phyloP scores from a whole-genome alignment of 441 rosid species.

The Metrosideros polymorpha region DNA sequence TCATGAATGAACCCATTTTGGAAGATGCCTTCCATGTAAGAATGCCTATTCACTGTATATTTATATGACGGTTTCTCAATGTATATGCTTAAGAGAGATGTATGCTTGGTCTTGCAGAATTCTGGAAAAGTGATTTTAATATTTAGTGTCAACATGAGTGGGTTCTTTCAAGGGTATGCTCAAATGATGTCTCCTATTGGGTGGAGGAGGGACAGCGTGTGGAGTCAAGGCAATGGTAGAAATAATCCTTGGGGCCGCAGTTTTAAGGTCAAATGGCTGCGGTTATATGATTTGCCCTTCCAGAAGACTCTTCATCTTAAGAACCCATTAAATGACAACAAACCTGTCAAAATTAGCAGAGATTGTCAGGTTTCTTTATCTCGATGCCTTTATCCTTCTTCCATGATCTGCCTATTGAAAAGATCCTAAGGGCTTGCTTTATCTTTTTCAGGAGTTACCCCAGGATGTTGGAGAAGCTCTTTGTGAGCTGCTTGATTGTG shows the following conservation, averaged over 20 bases:
- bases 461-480: constrained; percentile 90
- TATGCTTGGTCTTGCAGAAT: constrained; percentile 54
- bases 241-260: constrained; percentile 92
- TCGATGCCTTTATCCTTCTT: not conserved
- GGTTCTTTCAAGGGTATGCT: constrained; percentile 99
- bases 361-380: constrained; percentile 72
- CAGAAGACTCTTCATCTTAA: constrained; percentile 93
- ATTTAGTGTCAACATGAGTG: constrained; percentile 98
- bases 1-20: constrained; percentile 93
- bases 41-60: constrained; percentile 3
- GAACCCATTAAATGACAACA: constrained; percentile 87
- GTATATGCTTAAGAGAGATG: constrained; percentile 18
- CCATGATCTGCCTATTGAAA: not conserved
- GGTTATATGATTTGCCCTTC: constrained; percentile 77
- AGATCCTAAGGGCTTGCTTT: not conserved
- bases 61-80: constrained; percentile 10
- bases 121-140: constrained; percentile 77
- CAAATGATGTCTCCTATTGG: constrained; percentile 93
- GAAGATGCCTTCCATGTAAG: constrained; percentile 94
- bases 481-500: constrained; percentile 79
- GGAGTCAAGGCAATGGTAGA: constrained; percentile 90
- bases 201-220: constrained; percentile 83
- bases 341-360: constrained; percentile 97
- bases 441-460: constrained; percentile 59
- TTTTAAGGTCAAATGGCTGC: constrained; percentile 89